Evolutionary conservation across 352 stramenopile species (phyloP), one percentile per base, ranked within the genome.

Genomic region (Bremia lactucae): DNA sequence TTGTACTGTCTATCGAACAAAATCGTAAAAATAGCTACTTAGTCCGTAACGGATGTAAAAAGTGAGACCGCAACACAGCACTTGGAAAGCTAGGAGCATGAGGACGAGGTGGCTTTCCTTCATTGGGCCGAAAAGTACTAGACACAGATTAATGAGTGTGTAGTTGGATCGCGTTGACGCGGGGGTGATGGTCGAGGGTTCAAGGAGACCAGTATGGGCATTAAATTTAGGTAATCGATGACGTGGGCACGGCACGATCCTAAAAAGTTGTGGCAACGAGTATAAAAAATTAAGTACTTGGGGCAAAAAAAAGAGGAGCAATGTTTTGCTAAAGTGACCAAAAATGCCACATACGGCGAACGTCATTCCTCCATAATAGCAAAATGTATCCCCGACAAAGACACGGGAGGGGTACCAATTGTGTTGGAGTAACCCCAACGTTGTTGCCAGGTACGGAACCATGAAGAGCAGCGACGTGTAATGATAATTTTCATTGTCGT

Each of bases 301-400:
- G 14, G 96, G 96, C 42, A 97, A 66, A 57, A 99, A 98, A 59
- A 99, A 97, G 16, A 99, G 77, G 46, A 98, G 54, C 26, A 99
- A 67, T 9, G 95, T 98, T 68, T 99, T 98, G 74, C 73, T 96
- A 59, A 98, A 99, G 67, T 99, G 95, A 20, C 96, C 89, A 28
- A 97, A 59, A 41, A 97, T 96, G 18, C 86, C 91, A 8, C 93
- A 89, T 16, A 97, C 95, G 0, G 96, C 96, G 66, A 99, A 98
- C 0, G 94, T 97, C 94, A 99, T 98, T 25, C 96, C 96, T 3
- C 95, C 94, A 64, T 98, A 98, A 67, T 99, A 99, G 59, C 94
- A 98, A 61, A 97, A 99, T 9, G 96, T 98, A 65, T 99, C 96
- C 2, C 96, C 96, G 11, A 99, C 96, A 65, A 99, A 99, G 6